These are phyloP conservation scores for Peniophora sp. DNA, from an alignment of 1,284 basidiomycete species.

Conservation along the genomic window DNA sequence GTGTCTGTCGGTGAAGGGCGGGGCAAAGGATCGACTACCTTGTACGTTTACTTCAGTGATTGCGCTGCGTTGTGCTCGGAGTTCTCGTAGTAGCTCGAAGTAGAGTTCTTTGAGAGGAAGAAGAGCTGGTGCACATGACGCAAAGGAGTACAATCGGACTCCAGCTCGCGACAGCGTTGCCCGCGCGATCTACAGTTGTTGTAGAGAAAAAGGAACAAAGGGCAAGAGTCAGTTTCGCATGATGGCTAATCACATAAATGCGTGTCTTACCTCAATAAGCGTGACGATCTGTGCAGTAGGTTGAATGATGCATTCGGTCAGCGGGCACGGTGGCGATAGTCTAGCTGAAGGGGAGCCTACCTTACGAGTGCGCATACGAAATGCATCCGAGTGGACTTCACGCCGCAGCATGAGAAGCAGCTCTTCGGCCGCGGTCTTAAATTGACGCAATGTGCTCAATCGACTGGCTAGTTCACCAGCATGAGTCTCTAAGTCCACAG, in stretches of 20 bases:
- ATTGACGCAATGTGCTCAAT: not conserved
- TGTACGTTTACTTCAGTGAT: constrained; percentile 11
- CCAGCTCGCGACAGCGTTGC: constrained; percentile 24
- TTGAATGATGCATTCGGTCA: not conserved
- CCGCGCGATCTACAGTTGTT: constrained; percentile 21
- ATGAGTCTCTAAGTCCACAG: not conserved
- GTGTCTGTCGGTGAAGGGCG: too few species aligned
- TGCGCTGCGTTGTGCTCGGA: constrained; percentile 15
- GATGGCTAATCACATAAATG: not conserved
- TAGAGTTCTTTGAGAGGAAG: constrained; percentile 25
- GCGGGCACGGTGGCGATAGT: not conserved
- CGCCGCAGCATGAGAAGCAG: not conserved
- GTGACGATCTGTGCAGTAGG: constrained; percentile 11
- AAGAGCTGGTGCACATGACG: constrained; percentile 22
- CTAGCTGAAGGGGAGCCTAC: not conserved
- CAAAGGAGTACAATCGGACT: constrained; percentile 26
- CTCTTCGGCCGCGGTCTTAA: not conserved
- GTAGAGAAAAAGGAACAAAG: not conserved
- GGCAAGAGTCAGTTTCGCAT: not conserved
- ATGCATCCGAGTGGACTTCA: not conserved
- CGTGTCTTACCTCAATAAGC: constrained; percentile 11
- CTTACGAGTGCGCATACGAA: not conserved
- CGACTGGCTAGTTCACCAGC: not conserved
- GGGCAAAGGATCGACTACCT: not conserved
- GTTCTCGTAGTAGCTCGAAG: constrained; percentile 26